phyloP scores from a whole-genome alignment of 2,329 filamentous ascomycete genomes.

The Fusarium protoensiforme region DNA sequence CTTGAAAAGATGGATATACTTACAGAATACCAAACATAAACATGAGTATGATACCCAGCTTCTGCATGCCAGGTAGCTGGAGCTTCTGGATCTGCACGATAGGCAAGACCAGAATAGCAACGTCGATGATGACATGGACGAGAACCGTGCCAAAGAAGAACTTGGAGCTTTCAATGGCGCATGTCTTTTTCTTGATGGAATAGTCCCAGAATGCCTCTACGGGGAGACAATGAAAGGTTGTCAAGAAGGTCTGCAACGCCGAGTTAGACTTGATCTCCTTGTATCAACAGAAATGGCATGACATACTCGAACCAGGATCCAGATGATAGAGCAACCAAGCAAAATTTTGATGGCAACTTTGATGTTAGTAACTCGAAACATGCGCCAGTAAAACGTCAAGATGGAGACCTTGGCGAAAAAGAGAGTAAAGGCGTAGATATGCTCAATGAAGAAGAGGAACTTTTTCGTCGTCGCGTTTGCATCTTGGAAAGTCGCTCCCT shows the following conservation, averaged over 20 bases:
- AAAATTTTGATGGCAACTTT: conserved; percentile 39
- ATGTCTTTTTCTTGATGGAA: conserved; percentile 39
- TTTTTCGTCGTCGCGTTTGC: conserved; percentile 24
- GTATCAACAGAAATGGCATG: neutral
- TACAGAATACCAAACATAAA: conserved; percentile 44
- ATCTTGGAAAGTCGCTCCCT: conserved; percentile 8
- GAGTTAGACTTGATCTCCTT: neutral
- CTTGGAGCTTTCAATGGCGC: conserved; percentile 43
- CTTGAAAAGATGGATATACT: neutral
- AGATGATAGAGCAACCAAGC: conserved; percentile 39
- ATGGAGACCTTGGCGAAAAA: conserved; percentile 45
- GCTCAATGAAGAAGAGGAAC: conserved; percentile 39
- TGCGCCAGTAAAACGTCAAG: conserved; percentile 47
- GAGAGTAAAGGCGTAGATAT: conserved; percentile 44
- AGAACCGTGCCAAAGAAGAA: conserved; percentile 48
- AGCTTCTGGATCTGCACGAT: conserved; percentile 46
- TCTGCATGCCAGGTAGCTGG: conserved; percentile 41
- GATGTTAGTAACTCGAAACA: conserved; percentile 44
- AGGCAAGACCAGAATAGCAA: conserved; percentile 46
- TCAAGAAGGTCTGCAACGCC: conserved; percentile 41
- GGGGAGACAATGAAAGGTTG: conserved; percentile 49
- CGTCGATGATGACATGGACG: conserved; percentile 47
- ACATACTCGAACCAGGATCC: conserved; percentile 41
- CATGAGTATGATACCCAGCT: conserved; percentile 40
- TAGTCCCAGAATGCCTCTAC: conserved; percentile 48